phyloP scores from a whole-genome alignment of 495 filamentous ascomycete species.

The Xylaria venustula region DNA sequence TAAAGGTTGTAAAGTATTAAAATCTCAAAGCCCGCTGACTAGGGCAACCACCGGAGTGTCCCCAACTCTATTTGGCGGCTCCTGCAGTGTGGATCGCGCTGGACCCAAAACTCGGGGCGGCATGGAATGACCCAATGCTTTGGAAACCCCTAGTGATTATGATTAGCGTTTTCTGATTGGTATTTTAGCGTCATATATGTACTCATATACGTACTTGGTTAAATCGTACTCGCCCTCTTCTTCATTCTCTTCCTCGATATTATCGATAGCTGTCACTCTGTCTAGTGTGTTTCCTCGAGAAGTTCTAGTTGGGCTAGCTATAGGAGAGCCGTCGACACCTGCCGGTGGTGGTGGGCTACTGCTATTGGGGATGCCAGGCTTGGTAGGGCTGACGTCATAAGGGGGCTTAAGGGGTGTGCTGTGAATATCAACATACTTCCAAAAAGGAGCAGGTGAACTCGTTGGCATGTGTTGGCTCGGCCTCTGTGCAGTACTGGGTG shows the following conservation, averaged over 20 bases:
- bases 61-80: not conserved
- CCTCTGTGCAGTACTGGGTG: slow-evolving; percentile 83
- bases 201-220: slow-evolving; percentile 42
- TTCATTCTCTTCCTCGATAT: slow-evolving; percentile 38
- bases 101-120: slow-evolving; percentile 16
- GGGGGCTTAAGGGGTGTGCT: slow-evolving; percentile 73
- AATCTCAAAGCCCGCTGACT: not conserved
- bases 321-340: slow-evolving; percentile 40
- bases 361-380: slow-evolving; percentile 49
- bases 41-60: not conserved
- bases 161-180: slow-evolving; percentile 19
- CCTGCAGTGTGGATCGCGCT: not conserved
- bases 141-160: slow-evolving; percentile 61
- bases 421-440: slow-evolving; percentile 77
- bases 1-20: not conserved
- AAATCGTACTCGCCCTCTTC: slow-evolving; percentile 63
- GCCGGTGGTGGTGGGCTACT: slow-evolving; percentile 65
- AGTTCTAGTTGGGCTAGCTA: slow-evolving; percentile 29
- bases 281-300: slow-evolving; percentile 21
- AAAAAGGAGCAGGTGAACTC: slow-evolving; percentile 94
- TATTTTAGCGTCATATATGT: not conserved
- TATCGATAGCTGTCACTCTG: slow-evolving; percentile 21
- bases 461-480: slow-evolving; percentile 95
- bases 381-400: slow-evolving; percentile 51
- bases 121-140: slow-evolving; percentile 66